phyloP scores from a whole-genome alignment of 2,329 filamentous ascomycete genomes.

The Cephalotrichum gorgonifer region DNA sequence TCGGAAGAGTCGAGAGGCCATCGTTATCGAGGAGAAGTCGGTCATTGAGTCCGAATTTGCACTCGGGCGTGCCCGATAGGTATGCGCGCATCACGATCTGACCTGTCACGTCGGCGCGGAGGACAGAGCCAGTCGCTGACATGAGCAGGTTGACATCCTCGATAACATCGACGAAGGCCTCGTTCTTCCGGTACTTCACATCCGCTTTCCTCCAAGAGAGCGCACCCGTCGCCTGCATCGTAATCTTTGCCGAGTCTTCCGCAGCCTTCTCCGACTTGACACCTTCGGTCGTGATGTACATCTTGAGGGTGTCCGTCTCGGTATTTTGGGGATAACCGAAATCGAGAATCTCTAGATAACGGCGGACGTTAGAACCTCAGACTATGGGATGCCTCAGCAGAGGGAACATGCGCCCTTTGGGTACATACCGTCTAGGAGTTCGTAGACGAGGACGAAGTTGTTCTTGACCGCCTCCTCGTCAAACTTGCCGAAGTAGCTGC shows the following conservation, averaged over 20 bases:
- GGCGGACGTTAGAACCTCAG: background rate
- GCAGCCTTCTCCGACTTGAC: conserved; percentile 82
- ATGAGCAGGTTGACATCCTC: conserved; percentile 98
- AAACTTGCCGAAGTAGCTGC: conserved; percentile 97
- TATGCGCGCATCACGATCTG: conserved; percentile 99
- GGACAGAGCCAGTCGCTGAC: conserved; percentile 92
- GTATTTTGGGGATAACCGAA: conserved; percentile 99
- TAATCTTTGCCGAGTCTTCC: conserved; percentile 95
- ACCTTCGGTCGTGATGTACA: conserved; percentile 99
- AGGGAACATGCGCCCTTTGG: no score
- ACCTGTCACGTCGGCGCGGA: conserved; percentile 91
- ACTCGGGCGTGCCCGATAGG: conserved; percentile 90
- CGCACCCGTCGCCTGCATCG: conserved; percentile 96
- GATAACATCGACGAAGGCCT: conserved; percentile 98
- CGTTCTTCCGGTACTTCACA: conserved; percentile 98
- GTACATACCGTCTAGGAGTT: conserved; percentile 77
- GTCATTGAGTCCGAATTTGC: conserved; percentile 98
- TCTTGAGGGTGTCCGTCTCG: conserved; percentile 96
- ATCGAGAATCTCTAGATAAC: conserved; percentile 78
- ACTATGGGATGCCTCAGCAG: no score
- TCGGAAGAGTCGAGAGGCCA: conserved; percentile 51
- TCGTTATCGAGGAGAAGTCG: conserved; percentile 80
- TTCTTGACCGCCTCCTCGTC: conserved; percentile 99
- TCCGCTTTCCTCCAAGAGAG: conserved; percentile 95
- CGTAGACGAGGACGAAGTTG: conserved; percentile 98